phyloP scores from a whole-genome alignment of 1,284 basidiomycete species.

The Puccinia brachypodii region DNA sequence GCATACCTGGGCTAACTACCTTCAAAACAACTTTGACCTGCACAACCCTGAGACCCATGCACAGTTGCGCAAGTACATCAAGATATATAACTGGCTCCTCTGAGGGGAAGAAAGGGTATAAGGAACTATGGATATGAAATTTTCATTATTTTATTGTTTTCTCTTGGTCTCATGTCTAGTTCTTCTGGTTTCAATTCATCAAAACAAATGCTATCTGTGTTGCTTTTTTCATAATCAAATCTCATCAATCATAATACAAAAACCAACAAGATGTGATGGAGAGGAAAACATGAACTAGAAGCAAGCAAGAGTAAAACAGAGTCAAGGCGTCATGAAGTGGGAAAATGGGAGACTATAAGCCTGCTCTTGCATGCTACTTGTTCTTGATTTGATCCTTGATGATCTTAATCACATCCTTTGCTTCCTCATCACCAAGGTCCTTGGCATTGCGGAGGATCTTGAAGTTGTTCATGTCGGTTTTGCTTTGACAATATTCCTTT shows the following conservation, averaged over 20 bases:
- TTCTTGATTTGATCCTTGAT: constrained; percentile 14
- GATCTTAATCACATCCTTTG: background rate
- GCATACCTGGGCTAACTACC: background rate
- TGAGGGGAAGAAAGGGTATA: background rate
- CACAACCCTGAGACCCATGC: background rate
- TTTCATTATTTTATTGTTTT: background rate
- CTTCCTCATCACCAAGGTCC: background rate
- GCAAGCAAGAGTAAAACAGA: background rate
- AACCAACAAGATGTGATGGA: background rate
- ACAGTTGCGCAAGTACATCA: background rate
- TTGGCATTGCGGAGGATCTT: background rate
- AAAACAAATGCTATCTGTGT: background rate
- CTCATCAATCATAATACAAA: background rate
- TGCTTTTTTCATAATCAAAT: background rate
- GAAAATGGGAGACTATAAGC: background rate
- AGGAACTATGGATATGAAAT: background rate
- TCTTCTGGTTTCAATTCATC: background rate
- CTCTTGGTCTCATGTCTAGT: background rate
- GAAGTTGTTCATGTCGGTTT: background rate
- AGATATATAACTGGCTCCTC: constrained; percentile 3
- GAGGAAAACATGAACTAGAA: background rate
- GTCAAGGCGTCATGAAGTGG: background rate
- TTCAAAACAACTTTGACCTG: background rate
- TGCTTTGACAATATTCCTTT: background rate
- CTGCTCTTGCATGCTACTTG: background rate